Percentiles rank a stretch among this genome's conserved stretches.
These are phyloP conservation scores for Tetrapisispora namnaoensis DNA, from an alignment of 805 yeast genomes.

Conservation along the genomic window DNA sequence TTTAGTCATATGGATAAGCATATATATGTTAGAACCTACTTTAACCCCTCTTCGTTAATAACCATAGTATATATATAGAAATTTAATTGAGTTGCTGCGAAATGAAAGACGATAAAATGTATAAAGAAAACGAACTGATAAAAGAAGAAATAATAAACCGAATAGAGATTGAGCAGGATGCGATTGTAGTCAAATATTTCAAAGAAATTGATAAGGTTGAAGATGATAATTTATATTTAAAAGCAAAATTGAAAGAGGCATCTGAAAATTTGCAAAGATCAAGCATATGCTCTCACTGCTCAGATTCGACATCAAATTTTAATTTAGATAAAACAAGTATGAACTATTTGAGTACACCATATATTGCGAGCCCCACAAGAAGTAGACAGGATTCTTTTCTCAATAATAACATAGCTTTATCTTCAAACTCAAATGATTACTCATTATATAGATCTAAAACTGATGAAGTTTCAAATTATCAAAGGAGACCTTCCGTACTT, in stretches of 20 bases:
- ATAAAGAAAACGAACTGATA: slow-evolving; percentile 13
- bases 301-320: neutral
- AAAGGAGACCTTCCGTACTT: slow-evolving; percentile 3
- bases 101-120: neutral
- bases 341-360: neutral
- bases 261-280: neutral
- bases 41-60: too few species aligned
- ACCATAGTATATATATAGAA: too few species aligned
- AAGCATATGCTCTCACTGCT: neutral
- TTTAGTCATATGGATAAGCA: too few species aligned
- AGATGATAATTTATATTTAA: slow-evolving; percentile 37
- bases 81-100: too few species aligned
- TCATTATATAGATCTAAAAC: slow-evolving; percentile 2
- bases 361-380: neutral
- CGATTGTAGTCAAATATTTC: slow-evolving; percentile 45
- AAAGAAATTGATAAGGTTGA: slow-evolving; percentile 41
- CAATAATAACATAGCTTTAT: neutral
- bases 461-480: neutral
- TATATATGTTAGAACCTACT: too few species aligned
- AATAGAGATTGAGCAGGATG: slow-evolving; percentile 60
- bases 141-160: slow-evolving; percentile 40
- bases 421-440: neutral
- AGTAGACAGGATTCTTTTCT: neutral
- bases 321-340: neutral
- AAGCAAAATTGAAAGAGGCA: slow-evolving; percentile 11